Base-by-base conservation (phyloP, 257 asterid genomes). In the Primulina huaijiensis region DNA sequence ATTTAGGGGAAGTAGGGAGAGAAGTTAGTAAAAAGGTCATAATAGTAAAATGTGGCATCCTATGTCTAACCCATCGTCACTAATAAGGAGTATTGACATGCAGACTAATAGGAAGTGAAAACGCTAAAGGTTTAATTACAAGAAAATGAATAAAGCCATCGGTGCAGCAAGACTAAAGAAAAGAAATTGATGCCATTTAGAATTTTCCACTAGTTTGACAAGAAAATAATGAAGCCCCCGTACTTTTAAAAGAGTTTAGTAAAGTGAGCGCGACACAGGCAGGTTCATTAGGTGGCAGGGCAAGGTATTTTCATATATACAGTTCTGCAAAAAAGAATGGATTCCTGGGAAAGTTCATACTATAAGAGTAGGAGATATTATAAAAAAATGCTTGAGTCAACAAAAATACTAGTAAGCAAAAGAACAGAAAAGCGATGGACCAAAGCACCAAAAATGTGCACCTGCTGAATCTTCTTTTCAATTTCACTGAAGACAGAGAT, bases 381-480 rank as follows among this genome's bases (percentile, higher is more conserved):
- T 29, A 55, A 68, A 23, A 23, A 25, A 68, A 52, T 34, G 57
- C 17, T 38, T 34, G 60, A 10, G 27, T 38, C 62, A 61, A n/a
- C 56, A 23, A 23, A 11, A 46, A 53, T 29, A 50, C 62, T 70
- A 78, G 68, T 23, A 70, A n/a, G 58, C 60, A 29, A 57, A 66
- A 68, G 5, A 40, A 23, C 46, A 35, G 58, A 67, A 62, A 38
- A 55, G 62, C 33, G 20, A 63, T 30, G 17, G 17, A 55, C 65
- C 9, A 56, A 66, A 69, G 63, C n/a, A 69, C 71, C 35, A 73
- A 66, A 78, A 65, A 27, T 35, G 78, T 52, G 75, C 83, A 92
- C 98, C 98, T 90, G 88, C 63, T 74, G 79, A 67, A 92, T 96
- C 85, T 88, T 90, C 83, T 76, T 82, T 79, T 76, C 91, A 61